phyloP scores from a whole-genome alignment of 1,139 yeast species.

The Zygosaccharomyces sapae region DNA sequence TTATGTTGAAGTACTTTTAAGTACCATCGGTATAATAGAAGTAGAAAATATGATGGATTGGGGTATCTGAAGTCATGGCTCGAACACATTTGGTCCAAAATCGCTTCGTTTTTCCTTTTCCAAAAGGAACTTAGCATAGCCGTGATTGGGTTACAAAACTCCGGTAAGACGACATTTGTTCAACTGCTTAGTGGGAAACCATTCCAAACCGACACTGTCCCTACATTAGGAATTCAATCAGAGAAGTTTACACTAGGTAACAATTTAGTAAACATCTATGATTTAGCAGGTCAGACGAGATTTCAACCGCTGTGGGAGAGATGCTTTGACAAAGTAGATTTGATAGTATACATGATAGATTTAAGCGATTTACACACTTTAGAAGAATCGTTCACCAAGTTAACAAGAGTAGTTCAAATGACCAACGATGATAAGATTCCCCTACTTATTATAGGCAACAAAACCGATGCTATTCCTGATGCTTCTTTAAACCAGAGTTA shows the following conservation, averaged over 20 bases:
- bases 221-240: constrained; percentile 21
- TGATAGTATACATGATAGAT: constrained; percentile 26
- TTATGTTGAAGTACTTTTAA: no score
- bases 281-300: constrained; percentile 22
- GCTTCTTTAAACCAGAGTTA: constrained; percentile 4
- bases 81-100: constrained; percentile 10
- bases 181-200: constrained; percentile 17
- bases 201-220: constrained; percentile 22
- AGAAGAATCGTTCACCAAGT: constrained; percentile 15
- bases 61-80: constrained; percentile 11
- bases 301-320: constrained; percentile 22
- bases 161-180: constrained; percentile 25
- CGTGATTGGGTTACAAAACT: constrained; percentile 25
- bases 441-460: constrained; percentile 23
- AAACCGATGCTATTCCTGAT: constrained; percentile 19
- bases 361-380: constrained; percentile 21
- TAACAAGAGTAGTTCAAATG: constrained; percentile 18
- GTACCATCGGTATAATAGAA: no score
- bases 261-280: constrained; percentile 19
- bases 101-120: constrained; percentile 14
- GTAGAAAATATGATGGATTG: constrained; percentile 2
- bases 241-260: constrained; percentile 17
- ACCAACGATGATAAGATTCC: constrained; percentile 22
- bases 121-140: constrained; percentile 24
- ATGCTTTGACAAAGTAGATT: constrained; percentile 21